These are phyloP conservation scores for Trichoderma cornu-damae DNA, from an alignment of 2,329 filamentous ascomycete species.

Conservation along the genomic window DNA sequence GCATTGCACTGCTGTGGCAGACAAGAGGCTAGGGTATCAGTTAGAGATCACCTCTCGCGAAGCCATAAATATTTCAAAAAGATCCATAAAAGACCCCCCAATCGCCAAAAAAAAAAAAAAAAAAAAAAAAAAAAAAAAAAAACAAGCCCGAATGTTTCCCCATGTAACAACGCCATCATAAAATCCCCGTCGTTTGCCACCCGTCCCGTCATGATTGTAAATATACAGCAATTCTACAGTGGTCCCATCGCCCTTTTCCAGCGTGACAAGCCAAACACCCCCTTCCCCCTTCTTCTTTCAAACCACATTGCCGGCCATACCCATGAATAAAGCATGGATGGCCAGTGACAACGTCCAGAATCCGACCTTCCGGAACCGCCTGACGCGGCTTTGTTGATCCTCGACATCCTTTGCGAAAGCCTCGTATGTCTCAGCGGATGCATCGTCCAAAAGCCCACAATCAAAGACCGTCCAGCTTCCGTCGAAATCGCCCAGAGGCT, in stretches of 20 bases:
- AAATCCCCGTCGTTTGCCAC: slow-evolving; percentile 4
- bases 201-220: slow-evolving; percentile 16
- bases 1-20: slow-evolving; percentile 3
- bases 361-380: slow-evolving; percentile 90
- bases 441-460: slow-evolving; percentile 87
- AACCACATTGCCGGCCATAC: slow-evolving; percentile 77
- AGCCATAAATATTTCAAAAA: slow-evolving; percentile 3
- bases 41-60: slow-evolving; percentile 11
- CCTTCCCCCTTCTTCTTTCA: slow-evolving; percentile 25
- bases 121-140: no score
- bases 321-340: slow-evolving; percentile 89
- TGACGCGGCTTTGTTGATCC: slow-evolving; percentile 77
- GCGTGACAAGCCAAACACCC: neutral
- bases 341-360: slow-evolving; percentile 93
- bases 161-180: slow-evolving; percentile 13
- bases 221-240: slow-evolving; percentile 18
- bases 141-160: slow-evolving; percentile 1
- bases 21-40: slow-evolving; percentile 6
- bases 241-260: neutral
- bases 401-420: slow-evolving; percentile 90
- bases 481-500: slow-evolving; percentile 82
- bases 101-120: slow-evolving; percentile 13
- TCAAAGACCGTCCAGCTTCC: slow-evolving; percentile 94
- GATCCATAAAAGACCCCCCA: neutral
- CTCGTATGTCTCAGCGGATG: slow-evolving; percentile 88